Evolutionary conservation across 345 rosid species (phyloP).

Genomic region (Dipteronia sinensis): DNA sequence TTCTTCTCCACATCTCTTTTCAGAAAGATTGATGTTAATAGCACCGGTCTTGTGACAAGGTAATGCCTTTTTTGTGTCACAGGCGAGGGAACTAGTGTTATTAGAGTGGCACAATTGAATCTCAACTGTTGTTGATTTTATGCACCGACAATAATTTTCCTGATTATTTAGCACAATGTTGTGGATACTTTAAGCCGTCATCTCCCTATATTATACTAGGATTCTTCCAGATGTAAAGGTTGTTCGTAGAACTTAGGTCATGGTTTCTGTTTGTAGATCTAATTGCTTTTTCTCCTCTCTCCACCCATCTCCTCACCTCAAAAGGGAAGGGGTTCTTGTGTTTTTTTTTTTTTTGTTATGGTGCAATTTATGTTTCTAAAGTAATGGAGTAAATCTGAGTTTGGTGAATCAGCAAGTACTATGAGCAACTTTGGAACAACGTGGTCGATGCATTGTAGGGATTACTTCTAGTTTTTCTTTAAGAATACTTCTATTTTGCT

Average conservation of each 20-base stretch:
- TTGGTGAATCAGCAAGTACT: background rate
- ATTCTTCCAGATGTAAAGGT: background rate
- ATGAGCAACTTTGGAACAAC: background rate
- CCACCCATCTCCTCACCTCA: background rate
- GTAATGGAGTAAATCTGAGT: background rate
- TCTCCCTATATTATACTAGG: background rate
- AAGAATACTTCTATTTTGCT: slow-evolving; percentile 24
- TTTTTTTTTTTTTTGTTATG: background rate
- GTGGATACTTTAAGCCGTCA: background rate
- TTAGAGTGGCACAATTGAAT: background rate
- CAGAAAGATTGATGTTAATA: slow-evolving; percentile 66
- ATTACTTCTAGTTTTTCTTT: background rate
- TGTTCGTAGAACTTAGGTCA: background rate
- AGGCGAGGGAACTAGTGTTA: slow-evolving; percentile 1
- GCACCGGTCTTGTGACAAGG: slow-evolving; percentile 71
- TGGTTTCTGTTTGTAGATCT: background rate
- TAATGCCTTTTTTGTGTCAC: slow-evolving; percentile 34
- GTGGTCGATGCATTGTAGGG: background rate
- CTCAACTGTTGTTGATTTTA: background rate
- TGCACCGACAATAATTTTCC: background rate
- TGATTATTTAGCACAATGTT: background rate
- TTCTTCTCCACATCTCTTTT: slow-evolving; percentile 79
- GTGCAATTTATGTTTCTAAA: background rate
- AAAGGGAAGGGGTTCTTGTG: background rate
- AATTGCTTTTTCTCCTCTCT: background rate